phyloP scores from a whole-genome alignment of 768 basidiomycete genomes.

The Mycena indigotica region DNA sequence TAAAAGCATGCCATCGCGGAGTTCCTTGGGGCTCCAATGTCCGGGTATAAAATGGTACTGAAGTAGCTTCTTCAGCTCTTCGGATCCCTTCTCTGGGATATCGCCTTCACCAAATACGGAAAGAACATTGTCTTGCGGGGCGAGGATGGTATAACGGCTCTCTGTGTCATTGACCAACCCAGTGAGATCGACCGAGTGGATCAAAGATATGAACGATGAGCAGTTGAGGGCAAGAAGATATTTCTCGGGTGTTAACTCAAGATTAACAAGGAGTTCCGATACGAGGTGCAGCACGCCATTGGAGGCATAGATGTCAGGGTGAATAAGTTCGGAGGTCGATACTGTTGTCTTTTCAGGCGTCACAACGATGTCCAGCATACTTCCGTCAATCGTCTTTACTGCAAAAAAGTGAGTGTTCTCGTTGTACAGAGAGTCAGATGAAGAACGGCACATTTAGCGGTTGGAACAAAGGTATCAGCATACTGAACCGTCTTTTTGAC shows the following conservation, averaged over 20 bases:
- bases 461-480: constrained; percentile 61
- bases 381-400: constrained; percentile 77
- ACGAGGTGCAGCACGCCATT: constrained; percentile 95
- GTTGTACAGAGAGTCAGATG: neutral
- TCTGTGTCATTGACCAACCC: constrained; percentile 71
- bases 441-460: constrained; percentile 46
- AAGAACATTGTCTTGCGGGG: constrained; percentile 86
- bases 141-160: constrained; percentile 83
- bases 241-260: constrained; percentile 90
- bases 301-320: constrained; percentile 87
- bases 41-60: constrained; percentile 93
- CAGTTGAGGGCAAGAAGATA: constrained; percentile 91
- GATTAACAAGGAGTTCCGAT: constrained; percentile 75
- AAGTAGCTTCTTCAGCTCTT: constrained; percentile 71
- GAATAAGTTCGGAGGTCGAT: constrained; percentile 59
- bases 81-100: constrained; percentile 64
- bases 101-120: constrained; percentile 52
- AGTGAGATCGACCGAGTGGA: constrained; percentile 80
- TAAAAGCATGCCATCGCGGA: constrained; percentile 73
- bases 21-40: constrained; percentile 66
- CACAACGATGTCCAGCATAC: constrained; percentile 60
- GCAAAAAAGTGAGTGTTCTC: constrained; percentile 11
- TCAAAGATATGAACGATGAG: constrained; percentile 82
- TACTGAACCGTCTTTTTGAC: constrained; percentile 60
- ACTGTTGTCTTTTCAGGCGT: constrained; percentile 56